Evolutionary conservation across 164 flowering plant genomes (phyloP), one percentile per base, ranked within the genome.

Genomic region (Protea cynaroides): DNA sequence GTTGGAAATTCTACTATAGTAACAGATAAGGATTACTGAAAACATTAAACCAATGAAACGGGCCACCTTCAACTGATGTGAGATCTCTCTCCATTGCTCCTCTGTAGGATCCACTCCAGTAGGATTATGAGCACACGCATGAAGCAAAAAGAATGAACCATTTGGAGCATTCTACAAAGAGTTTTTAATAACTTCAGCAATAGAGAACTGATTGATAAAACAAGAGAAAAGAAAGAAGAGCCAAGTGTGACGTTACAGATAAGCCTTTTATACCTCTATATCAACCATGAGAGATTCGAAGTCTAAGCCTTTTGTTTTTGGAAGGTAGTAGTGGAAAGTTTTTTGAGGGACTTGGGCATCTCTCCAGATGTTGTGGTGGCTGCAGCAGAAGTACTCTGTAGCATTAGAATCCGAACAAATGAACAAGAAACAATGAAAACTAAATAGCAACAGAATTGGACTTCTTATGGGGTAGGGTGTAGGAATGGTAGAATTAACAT

Each of bases 71-170:
- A 89, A 75, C 71, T 79, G 90, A 69, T 84, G 58, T 11, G 97
- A 94, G 63, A 94, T 94, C 77, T 91, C 95, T 66, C 71, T 85
- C 99, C 99, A 94, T 61, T 94, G 96, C 68, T 87, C 93, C 70
- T 83, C 95, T 47, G 97, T 54, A 63, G 99, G 99, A 78, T 94
- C 99, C 38, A 94, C 99, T 65, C 99, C 99, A 67, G 99, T 94
- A 64, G 99, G 99, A 77, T 94, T 94, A 69, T 94, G 99, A 71
- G 99, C 99, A 80, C 97, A 94, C 9, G 98, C 98, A 76, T 94
- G 98, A 61, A 94, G 91, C 69, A 94, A 78, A 76, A 93, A 87
- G 80, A 94, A 84, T 10, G 98, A 89, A 1, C 98, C 97, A 72
- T 77, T 82, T 65, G 99, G 99, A 65, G 99, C 97, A 86, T 87